A percentile compares a stretch with the other conserved stretches of the same genome.
These are phyloP conservation scores for Podospora pseudoanserina DNA, from an alignment of 495 filamentous ascomycete species.

Conservation along the genomic window DNA sequence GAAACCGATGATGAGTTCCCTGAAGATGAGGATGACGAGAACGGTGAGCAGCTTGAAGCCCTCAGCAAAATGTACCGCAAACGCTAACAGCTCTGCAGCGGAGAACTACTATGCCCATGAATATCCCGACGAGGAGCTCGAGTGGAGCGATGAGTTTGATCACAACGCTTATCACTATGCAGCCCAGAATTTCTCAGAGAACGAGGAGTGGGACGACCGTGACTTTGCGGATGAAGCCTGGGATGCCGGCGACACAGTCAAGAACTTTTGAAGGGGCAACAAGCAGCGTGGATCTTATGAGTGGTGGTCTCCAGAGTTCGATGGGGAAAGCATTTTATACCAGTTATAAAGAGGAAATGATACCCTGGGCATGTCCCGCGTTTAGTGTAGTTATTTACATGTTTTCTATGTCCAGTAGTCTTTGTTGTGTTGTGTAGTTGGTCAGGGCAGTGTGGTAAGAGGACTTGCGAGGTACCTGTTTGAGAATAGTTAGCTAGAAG, in stretches of 20 bases:
- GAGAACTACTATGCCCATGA: slow-evolving; percentile 54
- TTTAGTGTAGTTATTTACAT: no score
- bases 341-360: neutral
- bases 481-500: no score
- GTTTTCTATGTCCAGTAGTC: no score
- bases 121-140: slow-evolving; percentile 56
- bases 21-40: slow-evolving; percentile 53
- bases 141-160: slow-evolving; percentile 50
- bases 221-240: slow-evolving; percentile 25
- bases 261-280: neutral
- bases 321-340: neutral
- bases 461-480: no score
- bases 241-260: slow-evolving; percentile 8
- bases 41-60: slow-evolving; percentile 36
- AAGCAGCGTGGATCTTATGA: neutral
- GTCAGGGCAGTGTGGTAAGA: no score
- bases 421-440: no score
- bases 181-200: slow-evolving; percentile 44
- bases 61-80: neutral
- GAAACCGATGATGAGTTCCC: slow-evolving; percentile 7
- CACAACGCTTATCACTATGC: slow-evolving; percentile 44
- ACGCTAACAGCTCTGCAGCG: slow-evolving; percentile 31
- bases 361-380: neutral
- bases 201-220: slow-evolving; percentile 39
- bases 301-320: neutral